Evolutionary conservation across 1,139 yeast species (phyloP), one percentile per base, ranked within the genome.

Genomic region (Magnusiomyces ingens): DNA sequence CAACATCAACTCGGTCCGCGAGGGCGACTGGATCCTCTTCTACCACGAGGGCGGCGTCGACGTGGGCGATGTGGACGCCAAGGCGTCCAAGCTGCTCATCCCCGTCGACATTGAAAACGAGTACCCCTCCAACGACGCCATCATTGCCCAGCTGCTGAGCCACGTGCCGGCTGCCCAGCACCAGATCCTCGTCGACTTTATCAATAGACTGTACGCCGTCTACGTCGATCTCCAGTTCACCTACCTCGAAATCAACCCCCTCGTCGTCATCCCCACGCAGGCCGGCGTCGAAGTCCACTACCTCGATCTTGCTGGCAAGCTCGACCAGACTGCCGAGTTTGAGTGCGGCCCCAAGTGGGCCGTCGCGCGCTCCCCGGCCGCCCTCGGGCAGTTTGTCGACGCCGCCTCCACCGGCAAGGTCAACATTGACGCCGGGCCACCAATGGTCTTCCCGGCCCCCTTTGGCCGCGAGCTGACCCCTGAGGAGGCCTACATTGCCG

Each of bases 311-410:
- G 77, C 77, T 37, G 77, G 77, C 50, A 74, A 74, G 69, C 68
- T 74, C 54, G 77, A 74, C 59, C 77, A 74, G 62, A 74, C 77
- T 35, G 77, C 77, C 50, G 77, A 74, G 65, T 74, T 74, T 58
- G 77, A 74, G 64, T 74, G 77, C 55, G 78, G 77, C 40, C 74
- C 76, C 57, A 74, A 74, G 62, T 74, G 77, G 77, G 77, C 77
- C 44, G 62, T 67, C 37, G 76, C 78, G 18, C 70, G 77, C 52
- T 68, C 77, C 17, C 74, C 76, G 41, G 68, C 71, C 49, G 71
- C 72, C 22, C 67, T 74, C 37, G 77, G 77, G 52, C 64, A 67
- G 54, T 59, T 56, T 36, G 62, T 61, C 45, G 53, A 58, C 50
- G 58, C 66, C 41, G 46, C 60, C 37, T 15, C 58, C 17, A 52